Base-by-base conservation (phyloP, 169 alveolate genomes). In the Plasmodium cynomolgi region DNA sequence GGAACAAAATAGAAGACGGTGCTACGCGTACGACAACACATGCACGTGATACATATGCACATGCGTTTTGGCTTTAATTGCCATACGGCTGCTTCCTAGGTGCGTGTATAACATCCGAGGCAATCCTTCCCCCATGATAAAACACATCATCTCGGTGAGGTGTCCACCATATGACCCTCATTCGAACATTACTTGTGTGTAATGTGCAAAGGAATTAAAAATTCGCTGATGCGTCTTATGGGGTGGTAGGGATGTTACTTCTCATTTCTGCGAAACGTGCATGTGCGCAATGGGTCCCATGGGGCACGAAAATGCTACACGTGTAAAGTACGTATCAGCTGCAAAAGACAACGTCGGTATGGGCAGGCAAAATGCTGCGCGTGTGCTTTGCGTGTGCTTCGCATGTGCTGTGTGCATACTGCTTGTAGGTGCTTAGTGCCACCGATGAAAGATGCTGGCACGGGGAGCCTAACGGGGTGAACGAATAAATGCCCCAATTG, bases 381-480 rank as follows among this genome's bases (percentile, higher is more conserved):
- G n/a, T 23, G 39, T 68, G 11, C 5, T 44, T 44, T 11, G 58
- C 11, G 58, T 11, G 11, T 11, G 17, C 58, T 44, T 44, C 11
- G 58, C 11, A 44, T 44, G 11, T 44, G 1, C 37, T 23, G 77
- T 68, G 77, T 68, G 77, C 39, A 68, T 68, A 68, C 41, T 68
- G 77, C 77, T 68, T 68, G 34, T 68, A 68, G 77, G 77, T 68
- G 77, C 77, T 68, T 68, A 68, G 15, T 68, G 6, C 39, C 77
- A 2, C 37, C 6, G 31, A 26, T 29, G 77, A 68, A 11, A 15
- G 15, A 23, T 68, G 39, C 31, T 68, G 1, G 6, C 41, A 68
- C 15, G 77, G 77, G 37, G 77, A 29, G 77, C n/a, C 20, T 68
- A 68, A 68, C 37, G 37, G 15, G n/a, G 39, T 68, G 77, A 68